Conservation (phyloP, 169 alveolate species). For the Toxoplasma gondii region DNA sequence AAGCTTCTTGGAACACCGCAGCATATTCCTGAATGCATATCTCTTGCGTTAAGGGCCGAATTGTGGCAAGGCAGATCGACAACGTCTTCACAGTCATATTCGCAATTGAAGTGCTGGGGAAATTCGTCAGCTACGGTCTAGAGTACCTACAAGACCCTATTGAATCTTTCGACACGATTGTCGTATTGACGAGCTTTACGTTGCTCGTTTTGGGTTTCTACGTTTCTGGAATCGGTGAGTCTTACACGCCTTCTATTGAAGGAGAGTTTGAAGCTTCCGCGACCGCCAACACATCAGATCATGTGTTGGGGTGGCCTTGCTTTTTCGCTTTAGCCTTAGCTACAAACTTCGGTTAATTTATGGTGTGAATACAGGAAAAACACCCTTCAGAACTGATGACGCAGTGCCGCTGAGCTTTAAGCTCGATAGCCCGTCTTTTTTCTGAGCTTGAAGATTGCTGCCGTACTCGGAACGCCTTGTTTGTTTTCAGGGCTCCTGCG, state of each 20-base stretch:
- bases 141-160: conserved; percentile 69
- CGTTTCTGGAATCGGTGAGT: conserved; percentile 16
- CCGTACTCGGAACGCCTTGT: background rate
- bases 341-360: too few relatives aligned
- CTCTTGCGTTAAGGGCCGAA: background rate
- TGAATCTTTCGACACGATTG: conserved; percentile 71
- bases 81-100: conserved; percentile 68
- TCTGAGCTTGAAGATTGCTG: background rate
- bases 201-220: conserved; percentile 46
- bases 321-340: too few relatives aligned
- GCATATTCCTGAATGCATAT: too few relatives aligned
- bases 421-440: background rate
- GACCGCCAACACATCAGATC: too few relatives aligned
- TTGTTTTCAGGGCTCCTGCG: conserved; percentile 73
- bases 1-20: too few relatives aligned
- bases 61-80: conserved; percentile 65
- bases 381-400: too few relatives aligned
- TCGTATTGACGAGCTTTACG: conserved; percentile 71
- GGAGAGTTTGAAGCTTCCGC: background rate
- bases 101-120: conserved; percentile 72
- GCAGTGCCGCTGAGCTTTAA: too few relatives aligned
- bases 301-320: too few relatives aligned
- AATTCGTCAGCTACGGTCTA: conserved; percentile 71
- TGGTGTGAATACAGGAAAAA: too few relatives aligned
- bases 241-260: background rate